Percentiles rank a stretch among this genome's conserved stretches.
These are phyloP conservation scores for Exophiala viscosa DNA, from an alignment of 2,329 filamentous ascomycete species.

Conservation along the genomic window DNA sequence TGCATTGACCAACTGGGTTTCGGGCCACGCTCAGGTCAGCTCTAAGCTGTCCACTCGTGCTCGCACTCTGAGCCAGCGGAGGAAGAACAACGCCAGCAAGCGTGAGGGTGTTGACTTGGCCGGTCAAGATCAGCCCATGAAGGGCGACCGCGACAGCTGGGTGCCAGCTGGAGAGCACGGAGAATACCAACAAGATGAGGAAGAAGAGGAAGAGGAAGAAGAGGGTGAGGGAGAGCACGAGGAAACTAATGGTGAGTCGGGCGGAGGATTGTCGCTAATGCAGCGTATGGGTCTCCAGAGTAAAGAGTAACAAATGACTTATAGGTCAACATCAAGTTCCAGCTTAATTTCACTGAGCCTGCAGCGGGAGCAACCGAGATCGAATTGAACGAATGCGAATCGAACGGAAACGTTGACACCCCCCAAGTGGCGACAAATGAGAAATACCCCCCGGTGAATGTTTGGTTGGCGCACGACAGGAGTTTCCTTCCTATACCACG, in stretches of 20 bases:
- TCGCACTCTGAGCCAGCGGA: constrained; percentile 80
- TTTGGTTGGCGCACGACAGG: too few species aligned
- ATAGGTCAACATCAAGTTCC: constrained; percentile 18
- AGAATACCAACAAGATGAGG: constrained; percentile 42
- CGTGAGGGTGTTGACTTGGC: constrained; percentile 67
- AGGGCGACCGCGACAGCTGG: constrained; percentile 77
- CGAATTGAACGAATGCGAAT: neutral
- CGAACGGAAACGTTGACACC: too few species aligned
- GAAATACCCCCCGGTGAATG: too few species aligned
- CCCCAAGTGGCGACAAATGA: too few species aligned
- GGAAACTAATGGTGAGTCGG: constrained; percentile 27
- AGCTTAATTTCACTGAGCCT: neutral
- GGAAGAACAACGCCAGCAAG: constrained; percentile 66
- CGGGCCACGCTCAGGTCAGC: constrained; percentile 80
- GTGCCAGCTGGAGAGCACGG: constrained; percentile 64
- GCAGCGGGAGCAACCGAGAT: neutral
- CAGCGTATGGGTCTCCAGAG: neutral
- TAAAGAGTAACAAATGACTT: neutral
- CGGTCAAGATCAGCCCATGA: constrained; percentile 72
- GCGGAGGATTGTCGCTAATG: neutral
- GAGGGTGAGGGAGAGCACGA: constrained; percentile 25
- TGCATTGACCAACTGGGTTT: constrained; percentile 93
- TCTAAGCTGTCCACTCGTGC: constrained; percentile 84
- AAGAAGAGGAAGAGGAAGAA: constrained; percentile 40
- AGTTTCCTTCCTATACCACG: too few species aligned